Conservation (phyloP, 108 stramenopile species). For the Nannochloropsis gaditana region DNA sequence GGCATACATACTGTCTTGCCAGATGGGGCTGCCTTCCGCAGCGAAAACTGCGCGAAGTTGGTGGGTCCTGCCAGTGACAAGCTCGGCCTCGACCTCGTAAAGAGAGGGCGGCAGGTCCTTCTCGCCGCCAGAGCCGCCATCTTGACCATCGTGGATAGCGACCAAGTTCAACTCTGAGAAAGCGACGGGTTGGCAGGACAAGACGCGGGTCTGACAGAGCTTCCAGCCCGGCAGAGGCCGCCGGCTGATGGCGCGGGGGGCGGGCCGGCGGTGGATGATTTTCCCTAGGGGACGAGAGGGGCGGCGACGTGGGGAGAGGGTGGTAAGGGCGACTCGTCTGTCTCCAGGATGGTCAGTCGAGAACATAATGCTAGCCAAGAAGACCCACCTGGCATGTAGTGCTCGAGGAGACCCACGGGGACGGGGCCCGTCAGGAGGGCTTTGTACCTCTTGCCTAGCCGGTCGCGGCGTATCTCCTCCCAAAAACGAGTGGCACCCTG, state of each 20-base stretch:
- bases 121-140: not conserved
- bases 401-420: not conserved
- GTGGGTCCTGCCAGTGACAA: not conserved
- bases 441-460: conserved; percentile 5
- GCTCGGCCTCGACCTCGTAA: not conserved
- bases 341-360: too few species aligned
- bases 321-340: not conserved
- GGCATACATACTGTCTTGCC: conserved; percentile 6
- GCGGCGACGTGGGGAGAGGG: not conserved
- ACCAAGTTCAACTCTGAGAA: not conserved
- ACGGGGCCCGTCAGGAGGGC: not conserved
- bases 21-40: not conserved
- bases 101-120: not conserved
- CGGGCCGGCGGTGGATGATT: conserved; percentile 19
- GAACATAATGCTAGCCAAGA: not conserved
- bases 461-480: not conserved
- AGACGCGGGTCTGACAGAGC: not conserved
- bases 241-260: not conserved
- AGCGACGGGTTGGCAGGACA: not conserved
- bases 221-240: not conserved
- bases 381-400: conserved; percentile 14
- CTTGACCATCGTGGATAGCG: not conserved
- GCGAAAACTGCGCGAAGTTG: conserved; percentile 5
- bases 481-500: not conserved
- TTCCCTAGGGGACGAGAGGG: not conserved